Evolutionary conservation across 2,329 filamentous ascomycete genomes (phyloP).

Genomic region (Achaetomium macrosporum): DNA sequence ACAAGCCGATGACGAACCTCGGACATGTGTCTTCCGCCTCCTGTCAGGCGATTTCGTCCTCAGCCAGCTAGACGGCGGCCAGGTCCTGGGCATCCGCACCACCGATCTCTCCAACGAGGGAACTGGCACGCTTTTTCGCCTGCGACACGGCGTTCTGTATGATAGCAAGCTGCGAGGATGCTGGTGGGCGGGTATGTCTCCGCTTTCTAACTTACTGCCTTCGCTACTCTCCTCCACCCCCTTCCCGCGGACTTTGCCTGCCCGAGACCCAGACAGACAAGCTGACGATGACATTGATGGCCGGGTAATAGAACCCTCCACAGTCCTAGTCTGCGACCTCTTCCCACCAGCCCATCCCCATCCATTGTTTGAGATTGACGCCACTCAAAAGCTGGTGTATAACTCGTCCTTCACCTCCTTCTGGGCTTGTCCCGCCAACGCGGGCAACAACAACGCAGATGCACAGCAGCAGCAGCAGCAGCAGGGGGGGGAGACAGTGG

Average conservation of each 20-base stretch:
- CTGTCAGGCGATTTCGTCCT: conserved; percentile 1
- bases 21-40: conserved; percentile 4
- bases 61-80: conserved; percentile 8
- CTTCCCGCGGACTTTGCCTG: too few species aligned
- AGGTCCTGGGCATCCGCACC: background rate
- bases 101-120: background rate
- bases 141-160: conserved; percentile 1
- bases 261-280: background rate
- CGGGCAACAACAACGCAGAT: too few species aligned
- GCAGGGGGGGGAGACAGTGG: too few species aligned
- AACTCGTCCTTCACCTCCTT: background rate
- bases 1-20: background rate
- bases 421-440: background rate
- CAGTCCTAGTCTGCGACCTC: conserved; percentile 9
- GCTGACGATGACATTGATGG: too few species aligned
- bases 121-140: background rate
- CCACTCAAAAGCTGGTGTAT: background rate
- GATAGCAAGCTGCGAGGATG: conserved; percentile 3
- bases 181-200: conserved; percentile 12
- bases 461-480: too few species aligned
- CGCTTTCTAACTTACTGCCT: background rate
- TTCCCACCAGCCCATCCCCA: background rate
- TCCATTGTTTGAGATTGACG: background rate
- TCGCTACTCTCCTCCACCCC: background rate
- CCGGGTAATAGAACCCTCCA: background rate